These are phyloP conservation scores for Xylariaceae sp. DNA, from an alignment of 2,329 filamentous ascomycete genomes.

Conservation along the genomic window DNA sequence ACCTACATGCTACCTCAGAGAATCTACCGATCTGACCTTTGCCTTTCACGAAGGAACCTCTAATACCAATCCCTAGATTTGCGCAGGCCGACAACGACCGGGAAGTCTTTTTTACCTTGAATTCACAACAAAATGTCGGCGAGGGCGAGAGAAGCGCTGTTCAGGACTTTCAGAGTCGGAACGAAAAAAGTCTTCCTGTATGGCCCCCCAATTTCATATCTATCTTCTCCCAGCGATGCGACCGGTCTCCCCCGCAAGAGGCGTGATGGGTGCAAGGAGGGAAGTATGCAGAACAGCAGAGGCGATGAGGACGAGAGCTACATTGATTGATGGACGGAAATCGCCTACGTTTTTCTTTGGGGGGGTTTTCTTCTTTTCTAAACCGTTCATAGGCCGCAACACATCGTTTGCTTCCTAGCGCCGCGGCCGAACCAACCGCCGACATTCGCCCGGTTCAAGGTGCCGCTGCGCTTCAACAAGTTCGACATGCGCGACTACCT, in stretches of 20 bases:
- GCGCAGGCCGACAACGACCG: neutral
- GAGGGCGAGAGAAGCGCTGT: constrained; percentile 4
- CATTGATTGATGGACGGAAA: neutral
- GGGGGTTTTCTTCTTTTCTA: too few species aligned
- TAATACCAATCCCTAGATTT: neutral
- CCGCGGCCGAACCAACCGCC: constrained; percentile 61
- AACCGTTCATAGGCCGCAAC: constrained; percentile 59
- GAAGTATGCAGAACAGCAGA: too few species aligned
- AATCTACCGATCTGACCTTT: neutral
- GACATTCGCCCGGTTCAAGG: constrained; percentile 81
- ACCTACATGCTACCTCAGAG: neutral
- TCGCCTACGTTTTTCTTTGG: neutral
- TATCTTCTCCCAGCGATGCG: neutral
- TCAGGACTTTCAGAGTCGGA: constrained; percentile 26
- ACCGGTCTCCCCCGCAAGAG: neutral
- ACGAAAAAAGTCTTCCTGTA: constrained; percentile 33
- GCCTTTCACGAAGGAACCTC: constrained; percentile 3
- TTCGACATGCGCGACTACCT: constrained; percentile 95
- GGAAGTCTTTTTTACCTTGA: neutral
- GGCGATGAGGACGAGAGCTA: too few species aligned
- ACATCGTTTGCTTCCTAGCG: constrained; percentile 72
- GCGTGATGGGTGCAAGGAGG: too few species aligned
- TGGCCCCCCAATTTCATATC: constrained; percentile 6
- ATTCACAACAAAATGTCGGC: constrained; percentile 10
- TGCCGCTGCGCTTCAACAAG: constrained; percentile 90